These are phyloP conservation scores for Psilocybe sp. DNA, from an alignment of 768 basidiomycete genomes.

Conservation along the genomic window DNA sequence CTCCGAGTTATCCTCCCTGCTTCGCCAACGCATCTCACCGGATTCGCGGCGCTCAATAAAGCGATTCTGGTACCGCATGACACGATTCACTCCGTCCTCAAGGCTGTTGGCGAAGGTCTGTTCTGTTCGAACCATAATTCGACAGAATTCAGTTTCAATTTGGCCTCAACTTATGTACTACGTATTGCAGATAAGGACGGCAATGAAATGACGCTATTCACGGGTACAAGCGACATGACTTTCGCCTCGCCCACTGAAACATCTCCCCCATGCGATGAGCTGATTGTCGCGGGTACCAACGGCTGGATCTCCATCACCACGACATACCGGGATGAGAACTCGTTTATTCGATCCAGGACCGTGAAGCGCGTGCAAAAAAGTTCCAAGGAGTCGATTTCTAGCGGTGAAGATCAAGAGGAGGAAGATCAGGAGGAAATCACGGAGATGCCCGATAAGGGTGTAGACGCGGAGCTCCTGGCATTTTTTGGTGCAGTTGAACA, in stretches of 20 bases:
- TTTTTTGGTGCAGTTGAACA: conserved; percentile 53
- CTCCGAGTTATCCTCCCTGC: conserved; percentile 58
- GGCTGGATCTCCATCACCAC: conserved; percentile 52
- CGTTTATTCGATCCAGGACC: no score
- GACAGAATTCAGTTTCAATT: no score
- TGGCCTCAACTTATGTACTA: no score
- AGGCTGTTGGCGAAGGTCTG: conserved; percentile 36
- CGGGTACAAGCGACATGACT: conserved; percentile 64
- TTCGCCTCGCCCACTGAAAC: conserved; percentile 52
- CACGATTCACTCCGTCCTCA: conserved; percentile 62
- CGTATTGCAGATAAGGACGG: no score
- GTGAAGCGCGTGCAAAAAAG: no score
- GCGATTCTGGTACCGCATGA: conserved; percentile 76
- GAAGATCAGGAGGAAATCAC: conserved; percentile 49
- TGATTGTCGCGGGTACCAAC: conserved; percentile 58
- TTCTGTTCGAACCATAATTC: no score
- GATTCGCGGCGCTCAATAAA: conserved; percentile 65
- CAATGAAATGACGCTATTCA: conserved; percentile 19
- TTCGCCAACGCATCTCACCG: conserved; percentile 54
- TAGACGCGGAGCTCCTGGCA: conserved; percentile 52
- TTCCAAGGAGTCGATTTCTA: conserved; percentile 22
- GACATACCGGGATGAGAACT: no score
- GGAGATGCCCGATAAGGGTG: conserved; percentile 48
- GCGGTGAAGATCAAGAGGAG: conserved; percentile 34
- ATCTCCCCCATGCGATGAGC: conserved; percentile 32